These are phyloP conservation scores for Phytophthora megakarya DNA, from an alignment of 352 stramenopile genomes.

Conservation along the genomic window DNA sequence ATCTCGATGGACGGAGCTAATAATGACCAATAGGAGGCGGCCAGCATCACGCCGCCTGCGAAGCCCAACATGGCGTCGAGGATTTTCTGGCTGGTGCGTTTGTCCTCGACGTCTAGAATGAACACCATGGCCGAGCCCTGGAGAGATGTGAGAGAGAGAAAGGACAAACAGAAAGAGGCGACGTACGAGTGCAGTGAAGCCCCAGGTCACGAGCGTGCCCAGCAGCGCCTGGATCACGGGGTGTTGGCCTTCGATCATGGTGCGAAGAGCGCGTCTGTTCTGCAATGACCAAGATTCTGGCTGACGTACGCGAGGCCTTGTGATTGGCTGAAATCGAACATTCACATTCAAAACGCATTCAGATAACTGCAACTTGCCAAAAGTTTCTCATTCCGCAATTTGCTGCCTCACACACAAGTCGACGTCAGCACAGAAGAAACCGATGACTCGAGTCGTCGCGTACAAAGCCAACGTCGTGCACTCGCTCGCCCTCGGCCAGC, in stretches of 20 bases:
- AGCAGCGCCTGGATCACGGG: slow-evolving; percentile 81
- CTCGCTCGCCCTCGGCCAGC: slow-evolving; percentile 55
- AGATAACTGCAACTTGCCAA: slow-evolving; percentile 16
- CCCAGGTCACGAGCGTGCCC: slow-evolving; percentile 85
- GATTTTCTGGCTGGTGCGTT: slow-evolving; percentile 78
- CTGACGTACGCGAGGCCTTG: slow-evolving; percentile 14
- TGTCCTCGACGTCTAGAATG: slow-evolving; percentile 80
- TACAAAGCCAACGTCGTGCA: slow-evolving; percentile 85
- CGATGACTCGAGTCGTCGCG: slow-evolving; percentile 46
- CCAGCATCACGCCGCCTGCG: slow-evolving; percentile 90
- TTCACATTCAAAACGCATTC: too few species aligned
- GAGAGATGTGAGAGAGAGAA: background rate
- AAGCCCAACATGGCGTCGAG: slow-evolving; percentile 89
- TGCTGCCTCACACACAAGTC: slow-evolving; percentile 16
- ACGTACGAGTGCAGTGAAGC: slow-evolving; percentile 74
- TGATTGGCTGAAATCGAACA: slow-evolving; percentile 2
- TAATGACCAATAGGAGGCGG: slow-evolving; percentile 90
- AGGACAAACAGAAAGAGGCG: background rate
- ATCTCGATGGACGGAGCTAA: slow-evolving; percentile 89
- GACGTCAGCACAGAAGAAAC: background rate
- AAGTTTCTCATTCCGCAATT: slow-evolving; percentile 26
- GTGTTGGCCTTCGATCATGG: slow-evolving; percentile 79
- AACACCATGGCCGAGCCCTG: slow-evolving; percentile 82
- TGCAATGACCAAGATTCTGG: background rate
- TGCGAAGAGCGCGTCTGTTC: too few species aligned